These are phyloP conservation scores for Colletotrichum theobromicola DNA, from an alignment of 2,329 filamentous ascomycete genomes.

Conservation along the genomic window DNA sequence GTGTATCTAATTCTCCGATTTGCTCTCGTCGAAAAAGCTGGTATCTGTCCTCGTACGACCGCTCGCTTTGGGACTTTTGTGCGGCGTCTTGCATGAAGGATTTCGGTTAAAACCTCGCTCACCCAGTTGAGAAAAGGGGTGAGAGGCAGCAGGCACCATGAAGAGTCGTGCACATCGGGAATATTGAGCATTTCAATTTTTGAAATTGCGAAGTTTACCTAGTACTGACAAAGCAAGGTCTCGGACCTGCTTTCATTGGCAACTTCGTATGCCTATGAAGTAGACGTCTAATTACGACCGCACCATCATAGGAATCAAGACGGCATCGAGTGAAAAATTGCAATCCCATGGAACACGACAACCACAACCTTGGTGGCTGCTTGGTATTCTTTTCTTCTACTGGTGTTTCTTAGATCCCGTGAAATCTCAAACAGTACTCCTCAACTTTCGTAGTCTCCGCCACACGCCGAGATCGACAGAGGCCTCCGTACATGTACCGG, in stretches of 20 bases:
- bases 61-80: not conserved
- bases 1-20: not conserved
- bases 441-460: not conserved
- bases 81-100: not conserved
- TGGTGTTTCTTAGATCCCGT: not conserved
- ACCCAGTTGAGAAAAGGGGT: not conserved
- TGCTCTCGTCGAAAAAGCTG: not conserved
- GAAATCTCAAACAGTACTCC: not conserved
- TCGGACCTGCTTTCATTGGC: not conserved
- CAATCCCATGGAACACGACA: not conserved
- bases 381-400: not conserved
- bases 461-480: not conserved
- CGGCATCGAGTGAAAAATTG: not conserved
- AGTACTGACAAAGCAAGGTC: not conserved
- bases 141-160: not conserved
- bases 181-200: not conserved
- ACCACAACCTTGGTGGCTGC: not conserved
- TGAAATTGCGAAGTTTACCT: rapidly evolving
- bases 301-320: not conserved
- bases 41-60: not conserved
- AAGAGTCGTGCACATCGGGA: not conserved
- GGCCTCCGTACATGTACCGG: not conserved
- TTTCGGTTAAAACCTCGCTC: not conserved
- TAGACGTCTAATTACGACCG: not conserved
- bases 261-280: not conserved